phyloP scores from a whole-genome alignment of 2,329 filamentous ascomycete genomes.

The Neurospora crassa region DNA sequence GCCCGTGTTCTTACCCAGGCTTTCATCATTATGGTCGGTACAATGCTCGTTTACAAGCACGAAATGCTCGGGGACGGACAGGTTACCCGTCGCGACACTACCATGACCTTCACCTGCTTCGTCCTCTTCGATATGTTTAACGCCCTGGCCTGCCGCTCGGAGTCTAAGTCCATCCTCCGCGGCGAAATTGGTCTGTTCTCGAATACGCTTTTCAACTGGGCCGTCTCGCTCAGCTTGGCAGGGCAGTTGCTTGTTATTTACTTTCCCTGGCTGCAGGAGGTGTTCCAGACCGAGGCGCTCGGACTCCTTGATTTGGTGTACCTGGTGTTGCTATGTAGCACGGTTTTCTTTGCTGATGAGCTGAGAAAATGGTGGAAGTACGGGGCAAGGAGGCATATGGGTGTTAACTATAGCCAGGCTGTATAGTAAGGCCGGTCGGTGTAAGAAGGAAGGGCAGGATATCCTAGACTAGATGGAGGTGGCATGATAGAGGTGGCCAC shows the following conservation, averaged over 20 bases:
- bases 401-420: constrained; percentile 55
- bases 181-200: constrained; percentile 77
- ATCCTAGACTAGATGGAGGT: background rate
- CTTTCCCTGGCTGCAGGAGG: constrained; percentile 81
- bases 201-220: constrained; percentile 95
- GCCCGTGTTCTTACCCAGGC: constrained; percentile 81
- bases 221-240: constrained; percentile 72
- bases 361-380: constrained; percentile 68
- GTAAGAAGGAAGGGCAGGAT: background rate
- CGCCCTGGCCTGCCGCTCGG: constrained; percentile 83
- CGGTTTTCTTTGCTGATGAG: constrained; percentile 94
- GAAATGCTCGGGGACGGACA: constrained; percentile 80
- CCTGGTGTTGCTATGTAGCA: constrained; percentile 68
- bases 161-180: constrained; percentile 77
- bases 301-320: constrained; percentile 62
- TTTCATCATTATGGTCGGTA: constrained; percentile 83
- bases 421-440: constrained; percentile 33
- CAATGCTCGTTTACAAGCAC: constrained; percentile 79
- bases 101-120: constrained; percentile 98
- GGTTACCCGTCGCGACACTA: constrained; percentile 89
- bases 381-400: constrained; percentile 41
- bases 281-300: constrained; percentile 92
- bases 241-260: constrained; percentile 92
- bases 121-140: constrained; percentile 99
- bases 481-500: background rate